Conservation (phyloP, 2,329 filamentous ascomycete species). For the Aureobasidium uvarum region DNA sequence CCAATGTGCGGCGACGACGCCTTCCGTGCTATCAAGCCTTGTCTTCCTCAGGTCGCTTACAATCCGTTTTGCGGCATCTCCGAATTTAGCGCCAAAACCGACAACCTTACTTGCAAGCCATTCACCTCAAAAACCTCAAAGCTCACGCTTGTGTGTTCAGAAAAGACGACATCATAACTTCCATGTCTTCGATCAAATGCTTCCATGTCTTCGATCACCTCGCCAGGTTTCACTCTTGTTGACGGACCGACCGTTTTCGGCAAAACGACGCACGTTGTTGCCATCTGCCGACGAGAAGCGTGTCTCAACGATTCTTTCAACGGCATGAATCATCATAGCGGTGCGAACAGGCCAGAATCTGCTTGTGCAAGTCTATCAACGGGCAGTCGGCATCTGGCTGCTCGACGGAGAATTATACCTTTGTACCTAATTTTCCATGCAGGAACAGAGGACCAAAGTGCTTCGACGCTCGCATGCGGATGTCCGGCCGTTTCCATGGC, state of each 20-base stretch:
- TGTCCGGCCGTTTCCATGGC: background rate
- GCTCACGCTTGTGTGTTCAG: background rate
- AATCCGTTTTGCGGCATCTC: background rate
- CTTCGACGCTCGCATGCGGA: background rate
- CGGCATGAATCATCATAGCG: constrained; percentile 1
- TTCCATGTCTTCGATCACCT: constrained; percentile 1
- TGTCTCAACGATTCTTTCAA: background rate
- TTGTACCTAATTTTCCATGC: constrained; percentile 1
- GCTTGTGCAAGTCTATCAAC: background rate
- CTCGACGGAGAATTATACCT: constrained; percentile 2
- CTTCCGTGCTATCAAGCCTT: background rate
- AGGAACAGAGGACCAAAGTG: constrained; percentile 13
- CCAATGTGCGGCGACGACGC: background rate
- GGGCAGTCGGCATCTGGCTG: background rate
- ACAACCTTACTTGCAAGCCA: background rate
- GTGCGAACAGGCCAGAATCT: constrained; percentile 2
- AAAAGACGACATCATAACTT: background rate
- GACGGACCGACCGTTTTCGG: constrained; percentile 15
- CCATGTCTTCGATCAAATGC: background rate
- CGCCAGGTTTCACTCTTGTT: constrained; percentile 4
- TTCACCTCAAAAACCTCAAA: background rate
- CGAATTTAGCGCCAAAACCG: background rate
- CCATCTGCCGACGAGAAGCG: background rate
- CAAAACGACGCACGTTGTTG: constrained; percentile 4
- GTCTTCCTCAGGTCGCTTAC: constrained; percentile 3